Evolutionary conservation across 768 basidiomycete species (phyloP).

Genomic region (Tephrocybe sp.): DNA sequence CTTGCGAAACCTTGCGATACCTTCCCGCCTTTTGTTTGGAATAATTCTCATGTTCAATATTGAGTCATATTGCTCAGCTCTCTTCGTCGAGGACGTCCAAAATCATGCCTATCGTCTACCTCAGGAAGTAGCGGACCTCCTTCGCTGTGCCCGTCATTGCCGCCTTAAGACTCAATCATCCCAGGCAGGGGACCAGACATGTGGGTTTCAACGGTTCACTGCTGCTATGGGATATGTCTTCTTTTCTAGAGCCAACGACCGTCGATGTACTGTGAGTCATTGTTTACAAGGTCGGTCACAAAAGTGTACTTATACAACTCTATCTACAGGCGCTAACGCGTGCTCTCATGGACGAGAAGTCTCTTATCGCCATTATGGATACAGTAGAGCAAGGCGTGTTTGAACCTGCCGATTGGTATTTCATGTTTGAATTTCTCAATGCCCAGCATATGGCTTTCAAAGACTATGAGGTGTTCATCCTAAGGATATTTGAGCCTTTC

Average conservation of each 20-base stretch:
- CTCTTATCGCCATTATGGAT: slow-evolving; percentile 2
- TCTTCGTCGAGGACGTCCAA: neutral
- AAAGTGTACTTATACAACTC: too few species aligned
- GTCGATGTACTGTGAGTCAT: neutral
- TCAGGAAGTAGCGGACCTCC: neutral
- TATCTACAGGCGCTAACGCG: neutral
- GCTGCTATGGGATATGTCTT: slow-evolving; percentile 3
- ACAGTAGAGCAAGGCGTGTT: neutral
- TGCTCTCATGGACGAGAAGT: neutral
- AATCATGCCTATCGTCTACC: slow-evolving; percentile 2
- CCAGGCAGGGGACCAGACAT: neutral
- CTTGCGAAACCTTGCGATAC: neutral
- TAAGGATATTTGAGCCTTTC: slow-evolving; percentile 1
- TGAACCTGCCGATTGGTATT: slow-evolving; percentile 5
- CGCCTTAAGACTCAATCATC: neutral
- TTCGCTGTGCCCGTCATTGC: neutral
- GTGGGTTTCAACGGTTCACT: slow-evolving; percentile 1
- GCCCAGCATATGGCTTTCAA: neutral
- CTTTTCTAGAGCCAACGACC: neutral
- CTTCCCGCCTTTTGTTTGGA: neutral
- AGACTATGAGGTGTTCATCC: neutral
- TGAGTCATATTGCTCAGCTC: neutral
- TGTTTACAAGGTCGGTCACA: too few species aligned
- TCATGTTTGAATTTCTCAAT: slow-evolving; percentile 6
- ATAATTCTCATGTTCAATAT: neutral